Percentiles rank a stretch among this genome's conserved stretches.
These are phyloP conservation scores for Pichia ethanolica DNA, from an alignment of 805 yeast species.

Conservation along the genomic window DNA sequence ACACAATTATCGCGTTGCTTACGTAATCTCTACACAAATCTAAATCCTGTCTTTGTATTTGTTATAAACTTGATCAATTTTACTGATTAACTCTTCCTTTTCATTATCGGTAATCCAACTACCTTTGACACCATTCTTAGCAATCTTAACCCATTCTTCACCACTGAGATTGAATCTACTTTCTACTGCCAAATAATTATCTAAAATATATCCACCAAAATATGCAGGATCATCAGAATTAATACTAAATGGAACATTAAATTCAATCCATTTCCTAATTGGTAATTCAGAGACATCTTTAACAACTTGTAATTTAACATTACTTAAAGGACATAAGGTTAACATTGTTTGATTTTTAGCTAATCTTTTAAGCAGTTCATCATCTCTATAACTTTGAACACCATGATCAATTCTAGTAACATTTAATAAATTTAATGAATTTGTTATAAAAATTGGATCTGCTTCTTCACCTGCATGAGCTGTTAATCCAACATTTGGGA, in stretches of 20 bases:
- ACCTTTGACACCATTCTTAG: conserved; percentile 59
- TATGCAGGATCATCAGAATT: conserved; percentile 80
- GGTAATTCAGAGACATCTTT: conserved; percentile 62
- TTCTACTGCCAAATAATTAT: conserved; percentile 64
- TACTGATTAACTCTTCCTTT: conserved; percentile 38
- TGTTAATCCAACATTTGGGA: conserved; percentile 54
- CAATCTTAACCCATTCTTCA: conserved; percentile 57
- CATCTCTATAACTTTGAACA: conserved; percentile 52
- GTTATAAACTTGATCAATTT: conserved; percentile 35
- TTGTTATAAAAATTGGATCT: conserved; percentile 57
- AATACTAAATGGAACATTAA: conserved; percentile 61
- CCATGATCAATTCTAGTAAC: conserved; percentile 80
- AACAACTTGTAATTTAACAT: conserved; percentile 69
- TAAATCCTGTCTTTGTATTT: conserved; percentile 16
- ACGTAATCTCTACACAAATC: no score
- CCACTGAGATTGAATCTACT: conserved; percentile 54
- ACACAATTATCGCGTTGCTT: no score
- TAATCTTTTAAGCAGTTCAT: conserved; percentile 46
- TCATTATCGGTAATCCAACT: conserved; percentile 62
- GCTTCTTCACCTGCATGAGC: conserved; percentile 94
- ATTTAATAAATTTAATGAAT: conserved; percentile 49
- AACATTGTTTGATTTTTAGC: conserved; percentile 50
- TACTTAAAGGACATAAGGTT: conserved; percentile 72
- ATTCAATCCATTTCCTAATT: conserved; percentile 49
- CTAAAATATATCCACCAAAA: conserved; percentile 78